phyloP scores from a whole-genome alignment of 1,284 basidiomycete species.

The Ganoderma leucocontextum region DNA sequence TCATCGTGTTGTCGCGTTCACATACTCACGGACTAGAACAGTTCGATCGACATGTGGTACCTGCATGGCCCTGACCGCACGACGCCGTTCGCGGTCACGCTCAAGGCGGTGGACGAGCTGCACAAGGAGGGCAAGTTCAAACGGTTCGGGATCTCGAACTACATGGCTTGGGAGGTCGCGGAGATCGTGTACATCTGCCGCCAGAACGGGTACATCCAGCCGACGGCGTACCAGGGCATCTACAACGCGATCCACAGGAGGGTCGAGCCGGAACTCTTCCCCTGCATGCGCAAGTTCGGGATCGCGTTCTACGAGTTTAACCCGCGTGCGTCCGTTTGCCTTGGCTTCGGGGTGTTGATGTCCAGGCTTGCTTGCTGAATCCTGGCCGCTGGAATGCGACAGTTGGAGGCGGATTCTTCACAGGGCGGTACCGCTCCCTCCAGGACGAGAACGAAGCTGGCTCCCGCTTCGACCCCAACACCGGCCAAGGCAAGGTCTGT shows the following conservation, averaged over 20 bases:
- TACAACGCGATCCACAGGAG: slow-evolving; percentile 61
- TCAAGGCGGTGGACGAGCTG: slow-evolving; percentile 57
- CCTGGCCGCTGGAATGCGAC: slow-evolving; percentile 30
- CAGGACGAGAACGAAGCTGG: slow-evolving; percentile 46
- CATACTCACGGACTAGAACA: not conserved
- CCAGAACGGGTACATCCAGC: slow-evolving; percentile 63
- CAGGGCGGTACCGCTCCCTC: slow-evolving; percentile 43
- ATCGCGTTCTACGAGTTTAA: slow-evolving; percentile 70
- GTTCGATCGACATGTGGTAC: slow-evolving; percentile 56
- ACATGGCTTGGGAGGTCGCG: slow-evolving; percentile 66
- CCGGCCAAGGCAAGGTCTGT: slow-evolving; percentile 41
- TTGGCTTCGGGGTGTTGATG: not conserved
- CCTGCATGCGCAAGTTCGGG: slow-evolving; percentile 68
- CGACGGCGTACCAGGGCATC: slow-evolving; percentile 74
- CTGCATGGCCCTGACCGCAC: slow-evolving; percentile 63
- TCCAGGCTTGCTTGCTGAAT: slow-evolving; percentile 12
- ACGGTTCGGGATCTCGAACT: slow-evolving; percentile 63
- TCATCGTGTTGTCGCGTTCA: no score
- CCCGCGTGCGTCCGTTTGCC: slow-evolving; percentile 44
- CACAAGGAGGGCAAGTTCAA: slow-evolving; percentile 56
- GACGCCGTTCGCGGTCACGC: slow-evolving; percentile 54
- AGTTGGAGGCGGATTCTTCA: slow-evolving; percentile 51
- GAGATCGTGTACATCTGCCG: slow-evolving; percentile 67
- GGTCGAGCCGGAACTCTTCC: slow-evolving; percentile 69
- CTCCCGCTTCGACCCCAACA: slow-evolving; percentile 49